phyloP scores from a whole-genome alignment of 1,284 basidiomycete species.

The Naganishia albida region DNA sequence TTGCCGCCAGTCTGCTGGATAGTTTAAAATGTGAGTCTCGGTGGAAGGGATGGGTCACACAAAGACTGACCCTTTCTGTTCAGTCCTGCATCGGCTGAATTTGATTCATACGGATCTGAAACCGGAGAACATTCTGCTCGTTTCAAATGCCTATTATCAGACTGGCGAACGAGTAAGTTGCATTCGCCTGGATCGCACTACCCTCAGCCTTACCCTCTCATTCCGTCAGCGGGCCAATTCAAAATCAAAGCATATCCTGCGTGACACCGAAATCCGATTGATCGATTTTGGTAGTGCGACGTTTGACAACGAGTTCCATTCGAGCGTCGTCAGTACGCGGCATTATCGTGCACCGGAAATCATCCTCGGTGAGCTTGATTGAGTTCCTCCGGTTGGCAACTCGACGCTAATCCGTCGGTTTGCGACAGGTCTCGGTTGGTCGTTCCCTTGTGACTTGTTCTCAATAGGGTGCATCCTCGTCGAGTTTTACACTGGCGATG shows the following conservation, averaged over 20 bases:
- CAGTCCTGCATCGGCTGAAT: conserved; percentile 89
- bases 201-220: not conserved
- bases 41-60: too few species aligned
- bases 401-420: conserved; percentile 21
- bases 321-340: conserved; percentile 93
- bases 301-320: conserved; percentile 97
- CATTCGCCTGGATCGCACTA: not conserved
- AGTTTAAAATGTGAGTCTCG: conserved; percentile 86
- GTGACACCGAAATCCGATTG: conserved; percentile 87
- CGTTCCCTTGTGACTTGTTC: conserved; percentile 97
- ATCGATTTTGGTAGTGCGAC: conserved; percentile 99
- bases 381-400: not conserved
- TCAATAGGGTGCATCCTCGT: conserved; percentile 98
- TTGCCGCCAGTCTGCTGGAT: conserved; percentile 86
- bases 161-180: conserved; percentile 32
- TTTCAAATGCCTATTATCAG: conserved; percentile 68
- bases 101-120: conserved; percentile 98
- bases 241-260: conserved; percentile 59
- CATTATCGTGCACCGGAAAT: conserved; percentile 99
- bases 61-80: conserved; percentile 19
- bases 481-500: conserved; percentile 96
- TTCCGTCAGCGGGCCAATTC: conserved; percentile 4
- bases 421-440: conserved; percentile 85
- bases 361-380: conserved; percentile 72
- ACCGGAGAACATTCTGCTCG: conserved; percentile 95